Evolutionary conservation across 106 monocot species (phyloP).

Genomic region (Dendrobium catenatum): DNA sequence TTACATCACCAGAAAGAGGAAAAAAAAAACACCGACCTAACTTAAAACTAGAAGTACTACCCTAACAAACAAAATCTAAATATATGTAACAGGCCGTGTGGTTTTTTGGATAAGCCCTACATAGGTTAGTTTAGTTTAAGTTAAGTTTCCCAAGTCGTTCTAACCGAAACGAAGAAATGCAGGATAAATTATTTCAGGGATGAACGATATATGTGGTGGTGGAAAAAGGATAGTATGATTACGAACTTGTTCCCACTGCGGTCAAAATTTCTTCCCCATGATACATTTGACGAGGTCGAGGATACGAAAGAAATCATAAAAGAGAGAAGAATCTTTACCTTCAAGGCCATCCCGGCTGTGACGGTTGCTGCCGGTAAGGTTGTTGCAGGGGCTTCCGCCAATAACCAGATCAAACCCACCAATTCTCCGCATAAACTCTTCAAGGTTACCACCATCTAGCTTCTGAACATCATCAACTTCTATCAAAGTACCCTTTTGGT

Average conservation of each 20-base stretch:
- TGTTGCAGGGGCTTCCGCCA: slow-evolving; percentile 65
- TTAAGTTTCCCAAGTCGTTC: too few species aligned
- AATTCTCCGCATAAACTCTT: slow-evolving; percentile 14
- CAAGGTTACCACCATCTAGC: background rate
- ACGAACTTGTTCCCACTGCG: background rate
- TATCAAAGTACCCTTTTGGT: slow-evolving; percentile 48
- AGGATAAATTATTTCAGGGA: too few species aligned
- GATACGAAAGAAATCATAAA: slow-evolving; percentile 55
- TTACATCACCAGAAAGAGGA: too few species aligned
- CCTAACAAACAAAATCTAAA: too few species aligned
- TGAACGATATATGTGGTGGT: background rate
- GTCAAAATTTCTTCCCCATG: background rate
- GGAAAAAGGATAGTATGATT: background rate
- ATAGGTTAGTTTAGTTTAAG: too few species aligned
- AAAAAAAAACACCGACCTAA: too few species aligned
- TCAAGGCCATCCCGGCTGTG: slow-evolving; percentile 37
- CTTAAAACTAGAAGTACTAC: too few species aligned
- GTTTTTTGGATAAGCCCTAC: too few species aligned
- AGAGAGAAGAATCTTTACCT: slow-evolving; percentile 44
- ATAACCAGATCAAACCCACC: slow-evolving; percentile 56
- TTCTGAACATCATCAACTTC: slow-evolving; percentile 45
- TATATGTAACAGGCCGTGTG: too few species aligned
- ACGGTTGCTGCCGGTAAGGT: slow-evolving; percentile 56
- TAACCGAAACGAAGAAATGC: too few species aligned
- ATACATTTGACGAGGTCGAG: slow-evolving; percentile 29